Base-by-base conservation (phyloP, 371 early-diverging fungal species). In the Paramicrosporidium saccamoebae region DNA sequence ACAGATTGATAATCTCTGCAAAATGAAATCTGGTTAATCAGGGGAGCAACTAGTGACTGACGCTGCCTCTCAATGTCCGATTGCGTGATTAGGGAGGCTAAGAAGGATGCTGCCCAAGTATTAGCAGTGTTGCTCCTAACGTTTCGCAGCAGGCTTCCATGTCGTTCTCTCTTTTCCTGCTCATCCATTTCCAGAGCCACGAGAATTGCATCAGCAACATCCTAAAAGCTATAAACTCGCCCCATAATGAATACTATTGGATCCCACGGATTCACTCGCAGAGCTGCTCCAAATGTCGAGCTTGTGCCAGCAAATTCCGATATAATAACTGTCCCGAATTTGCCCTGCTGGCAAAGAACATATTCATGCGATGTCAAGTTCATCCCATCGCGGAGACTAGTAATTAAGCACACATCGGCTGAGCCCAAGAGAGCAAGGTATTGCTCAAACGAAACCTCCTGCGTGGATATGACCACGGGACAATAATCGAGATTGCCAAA, bases 181-280 rank as follows among this genome's bases (percentile, higher is more conserved):
- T 51, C 34, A 3, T 58, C 32, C 58, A 92, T 65, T n/a, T 34
- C 32, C 8, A 98, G 48, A 1, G 82, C 86, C 21, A 72, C 68
- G 31, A 77, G 44, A 28, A 97, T 68, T 0, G 81, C 68, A 19
- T 60, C 50, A 7, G 96, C 79, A 4, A 94, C 77, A n/a, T 81
- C 84, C 33, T 53, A 35, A 8, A 11, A n/a, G n/a, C n/a, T n/a
- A n/a, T 7, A 29, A 5, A 11, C 12, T 22, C 14, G 1, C 4
- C 15, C 3, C 3, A 1, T 12, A 17, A 7, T 11, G 16, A 40
- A 30, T 25, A 47, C 48, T 14, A 41, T 39, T 30, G 64, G 71
- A 42, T 90, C 82, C 90, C 90, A 95, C 4, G 97, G 90, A 37
- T 98, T 96, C 18, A 94, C 81, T 26, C 77, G 52, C 19, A 90